Evolutionary conservation across 176 grass and related monocot genomes (phyloP), one percentile per base, ranked within the genome.

Genomic region (Oryza meyeriana): DNA sequence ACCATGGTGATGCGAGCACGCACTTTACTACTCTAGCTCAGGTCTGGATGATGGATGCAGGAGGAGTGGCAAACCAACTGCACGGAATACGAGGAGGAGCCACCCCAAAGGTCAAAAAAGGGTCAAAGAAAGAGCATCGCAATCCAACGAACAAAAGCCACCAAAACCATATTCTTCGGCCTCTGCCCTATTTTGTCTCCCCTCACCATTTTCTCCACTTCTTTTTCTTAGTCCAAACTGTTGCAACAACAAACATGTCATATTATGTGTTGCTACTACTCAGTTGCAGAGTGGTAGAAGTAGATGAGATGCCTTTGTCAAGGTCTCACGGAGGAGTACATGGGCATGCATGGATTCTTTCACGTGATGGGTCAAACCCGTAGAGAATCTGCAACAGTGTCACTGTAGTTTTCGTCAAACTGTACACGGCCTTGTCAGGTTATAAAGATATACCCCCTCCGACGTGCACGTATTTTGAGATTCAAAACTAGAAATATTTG

Each of bases 141-240:
- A n/a, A n/a, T n/a, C n/a, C n/a, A n/a, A n/a, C n/a, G 3, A 45
- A 36, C 38, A 4, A 64, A 82, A 1, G 55, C 24, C 17, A 82
- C 36, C 57, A 28, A 71, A 40, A 20, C 24, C 64, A 34, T 58
- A 26, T 66, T 59, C 72, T 84, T 68, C 62, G 82, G 72, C 26
- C 10, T 76, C 71, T 59, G 44, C 62, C 59, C 72, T 35, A n/a
- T 52, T 63, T 76, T 84, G 72, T 84, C 71, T 52, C 61, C 39
- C 47, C 8, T 34, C 12, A 0, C 34, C 8, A n/a, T 55, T 8
- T 31, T 22, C 47, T 22, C 3, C 4, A 2, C 30, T 27, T 48
- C 18, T 18, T 25, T 24, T 57, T 66, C 36, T 28, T 11, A 25
- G 10, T 25, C 27, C 30, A 32, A 4, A 33, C 12, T 61, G 58